A percentile compares a stretch with the other conserved stretches of the same genome.
Conservation (phyloP, 345 rosid species). For the Citrus cavaleriei region DNA sequence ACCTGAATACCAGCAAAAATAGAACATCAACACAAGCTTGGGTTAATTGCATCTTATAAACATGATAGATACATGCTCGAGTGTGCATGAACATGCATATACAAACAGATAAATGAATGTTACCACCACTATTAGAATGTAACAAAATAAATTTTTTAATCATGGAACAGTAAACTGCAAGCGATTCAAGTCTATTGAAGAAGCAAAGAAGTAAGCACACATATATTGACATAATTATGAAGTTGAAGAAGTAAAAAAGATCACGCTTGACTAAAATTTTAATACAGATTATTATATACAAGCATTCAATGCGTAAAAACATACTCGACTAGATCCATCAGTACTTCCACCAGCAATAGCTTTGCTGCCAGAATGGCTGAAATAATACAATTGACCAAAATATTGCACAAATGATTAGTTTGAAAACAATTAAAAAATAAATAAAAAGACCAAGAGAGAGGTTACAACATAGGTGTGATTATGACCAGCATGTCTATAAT, state of each 20-base stretch:
- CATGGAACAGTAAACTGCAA: not conserved
- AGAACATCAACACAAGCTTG: not conserved
- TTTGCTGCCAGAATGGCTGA: conserved; percentile 39
- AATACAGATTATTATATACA: not conserved
- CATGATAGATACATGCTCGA: not conserved
- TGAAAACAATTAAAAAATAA: not conserved
- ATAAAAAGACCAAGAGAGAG: not conserved
- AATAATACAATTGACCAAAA: conserved; percentile 20
- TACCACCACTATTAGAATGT: not conserved
- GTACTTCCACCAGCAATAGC: conserved; percentile 37
- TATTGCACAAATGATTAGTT: conserved; percentile 5
- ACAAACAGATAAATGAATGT: not conserved
- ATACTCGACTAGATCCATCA: conserved; percentile 55
- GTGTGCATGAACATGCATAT: not conserved
- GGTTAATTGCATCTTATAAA: not conserved
- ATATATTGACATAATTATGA: not conserved
- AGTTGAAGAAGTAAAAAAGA: not conserved
- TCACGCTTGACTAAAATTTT: not conserved
- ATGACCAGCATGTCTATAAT: not conserved
- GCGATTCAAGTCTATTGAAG: not conserved
- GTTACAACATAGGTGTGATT: not conserved
- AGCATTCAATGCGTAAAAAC: conserved; percentile 9
- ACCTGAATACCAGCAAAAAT: not conserved
- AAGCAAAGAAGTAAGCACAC: not conserved
- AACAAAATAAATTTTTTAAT: not conserved